Base-by-base conservation (phyloP, 495 filamentous ascomycete species). In the Xylaria scruposa region DNA sequence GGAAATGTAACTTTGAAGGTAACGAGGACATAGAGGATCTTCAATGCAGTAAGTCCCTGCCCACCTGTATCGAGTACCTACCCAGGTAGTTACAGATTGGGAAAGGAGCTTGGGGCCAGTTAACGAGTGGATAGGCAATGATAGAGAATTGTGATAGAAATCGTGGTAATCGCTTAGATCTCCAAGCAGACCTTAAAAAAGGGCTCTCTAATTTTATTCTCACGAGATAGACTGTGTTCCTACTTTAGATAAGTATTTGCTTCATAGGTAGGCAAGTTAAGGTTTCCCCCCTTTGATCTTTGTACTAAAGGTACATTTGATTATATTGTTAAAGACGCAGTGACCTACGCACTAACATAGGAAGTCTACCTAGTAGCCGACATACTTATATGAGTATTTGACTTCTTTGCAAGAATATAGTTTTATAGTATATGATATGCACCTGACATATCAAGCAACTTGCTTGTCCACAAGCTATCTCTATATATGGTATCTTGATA, bases 21-120 rank as follows among this genome's bases (percentile, higher is more conserved):
- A 40, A 31, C 56, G 56, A 38, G 6, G 17, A 15, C 51, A 54
- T 51, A 29, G 36, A 31, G 15, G 56, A 59, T 59, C 56, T 59
- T 59, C 56, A 59, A 59, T 59, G 58, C 58, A 60, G 58, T n/a
- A 60, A 38, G 58, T 60, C 58, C 58, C 58, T 60, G 12, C 58
- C 58, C 38, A 36, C 58, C 4, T 60, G 33, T 60, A 70, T 44
- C 13, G 0, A 40, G 38, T 33, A 63, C 40, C 38, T 63, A 24
- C n/a, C 38, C 5, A 40, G 12, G 10, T 42, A 42, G 17, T 38
- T 44, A 38, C 58, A 13, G 33, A 60, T 60, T 60, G 7, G 33
- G 33, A 60, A 38, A 60, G 58, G n/a, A 60, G 33, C 58, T 38
- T 36, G 17, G 24, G 54, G 31, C 17, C 7, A 12, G 58, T 38